Base-by-base conservation (phyloP, 129 eudicot genomes). In the Escallonia herrerae region DNA sequence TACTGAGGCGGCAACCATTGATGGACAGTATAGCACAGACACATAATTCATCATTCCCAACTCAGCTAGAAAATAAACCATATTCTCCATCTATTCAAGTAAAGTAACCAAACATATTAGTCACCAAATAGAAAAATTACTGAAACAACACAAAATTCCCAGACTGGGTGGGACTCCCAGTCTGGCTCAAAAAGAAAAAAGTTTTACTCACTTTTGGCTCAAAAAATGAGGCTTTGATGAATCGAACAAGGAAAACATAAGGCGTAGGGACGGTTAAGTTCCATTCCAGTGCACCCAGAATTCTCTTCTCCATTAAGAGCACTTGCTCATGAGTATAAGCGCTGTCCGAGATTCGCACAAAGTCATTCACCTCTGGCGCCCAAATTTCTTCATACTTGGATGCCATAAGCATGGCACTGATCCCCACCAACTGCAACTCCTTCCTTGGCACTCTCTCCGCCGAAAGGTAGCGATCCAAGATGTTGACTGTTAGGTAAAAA, bases 1-100 rank as follows among this genome's bases (percentile, higher is more conserved):
- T 40, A 96, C 96, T 2, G 86, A 85, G 59, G 98, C 98, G n/a
- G 98, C 96, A 79, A 91, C 70, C 96, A 91, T 87, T 0, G 98
- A 91, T 5, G 95, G 89, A 50, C 84, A 74, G 66, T 72, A 79
- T 15, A 74, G 56, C 3, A 81, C 66, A 7, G 81, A 70, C 39
- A 62, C 82, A 38, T 91, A 91, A 41, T 88, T 77, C 98, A 88
- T 86, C 80, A 88, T 70, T 4, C 87, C 98, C 65, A 91, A 62
- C 80, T 91, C 97, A 11, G 97, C 90, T 40, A 82, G 70, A 8
- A 82, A 87, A 52, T 76, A 83, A 0, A 76, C 88, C 88, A 91
- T 78, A 43, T 85, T 82, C 58, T 85, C 88, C 83, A 81, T 56
- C 95, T 89, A 47, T 38, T 43, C 11, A 8, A 37, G 42, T 11